Evolutionary conservation across 106 monocot genomes (phyloP).

Genomic region (Narthecium ossifragum): DNA sequence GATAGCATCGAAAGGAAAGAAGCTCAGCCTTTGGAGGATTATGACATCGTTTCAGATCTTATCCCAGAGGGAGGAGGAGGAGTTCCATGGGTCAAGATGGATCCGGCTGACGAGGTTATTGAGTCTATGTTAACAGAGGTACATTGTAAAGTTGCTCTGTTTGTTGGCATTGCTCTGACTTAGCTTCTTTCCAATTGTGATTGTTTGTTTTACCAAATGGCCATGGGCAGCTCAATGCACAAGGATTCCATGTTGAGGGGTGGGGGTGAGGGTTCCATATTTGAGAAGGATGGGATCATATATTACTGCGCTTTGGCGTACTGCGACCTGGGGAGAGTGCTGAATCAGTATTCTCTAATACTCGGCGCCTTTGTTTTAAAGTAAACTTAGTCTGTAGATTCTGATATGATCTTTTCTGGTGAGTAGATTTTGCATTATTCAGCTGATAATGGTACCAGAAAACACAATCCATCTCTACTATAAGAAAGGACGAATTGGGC

Average conservation of each 20-base stretch:
- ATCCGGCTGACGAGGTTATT: slow-evolving; percentile 41
- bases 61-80: slow-evolving; percentile 39
- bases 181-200: neutral
- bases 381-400: no score
- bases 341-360: slow-evolving; percentile 45
- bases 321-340: slow-evolving; percentile 40
- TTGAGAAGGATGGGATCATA: slow-evolving; percentile 59
- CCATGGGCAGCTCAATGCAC: slow-evolving; percentile 13
- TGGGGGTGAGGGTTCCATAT: slow-evolving; percentile 38
- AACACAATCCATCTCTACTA: slow-evolving; percentile 49
- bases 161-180: neutral
- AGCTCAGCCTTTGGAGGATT: slow-evolving; percentile 49
- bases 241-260: slow-evolving; percentile 51
- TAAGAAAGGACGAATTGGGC: slow-evolving; percentile 61
- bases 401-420: neutral
- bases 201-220: neutral
- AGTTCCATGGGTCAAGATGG: slow-evolving; percentile 51
- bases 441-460: slow-evolving; percentile 53
- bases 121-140: slow-evolving; percentile 57
- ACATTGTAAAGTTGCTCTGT: neutral
- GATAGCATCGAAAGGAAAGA: slow-evolving; percentile 57
- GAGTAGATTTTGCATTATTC: slow-evolving; percentile 52
- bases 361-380: neutral
- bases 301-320: slow-evolving; percentile 65
- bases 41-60: slow-evolving; percentile 56